Conservation (phyloP, 352 stramenopile species). For the Phytopythium litorale region DNA sequence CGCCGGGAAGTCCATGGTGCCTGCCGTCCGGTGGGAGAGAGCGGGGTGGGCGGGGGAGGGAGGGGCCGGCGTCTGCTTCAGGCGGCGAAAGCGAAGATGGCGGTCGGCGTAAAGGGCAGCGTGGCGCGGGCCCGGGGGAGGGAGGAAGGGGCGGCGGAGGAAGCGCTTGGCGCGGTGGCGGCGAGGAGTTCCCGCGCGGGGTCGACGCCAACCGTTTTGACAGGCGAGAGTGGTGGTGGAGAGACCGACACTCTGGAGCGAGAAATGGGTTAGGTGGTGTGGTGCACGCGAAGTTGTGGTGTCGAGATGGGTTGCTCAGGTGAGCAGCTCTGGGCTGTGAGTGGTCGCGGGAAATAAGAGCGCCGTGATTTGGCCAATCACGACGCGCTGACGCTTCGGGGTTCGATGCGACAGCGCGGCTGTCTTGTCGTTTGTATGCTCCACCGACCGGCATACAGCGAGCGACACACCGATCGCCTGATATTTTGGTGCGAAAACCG, state of each 20-base stretch:
- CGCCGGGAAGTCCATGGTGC: conserved; percentile 64
- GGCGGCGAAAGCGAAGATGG: neutral
- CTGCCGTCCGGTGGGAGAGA: neutral
- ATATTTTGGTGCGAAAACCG: neutral
- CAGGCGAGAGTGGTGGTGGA: neutral
- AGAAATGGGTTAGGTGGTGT: neutral
- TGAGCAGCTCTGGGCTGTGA: neutral
- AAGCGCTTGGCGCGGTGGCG: neutral
- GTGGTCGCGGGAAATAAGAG: neutral
- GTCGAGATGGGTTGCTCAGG: neutral
- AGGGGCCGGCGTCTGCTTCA: neutral
- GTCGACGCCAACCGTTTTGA: neutral
- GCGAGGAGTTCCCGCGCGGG: neutral
- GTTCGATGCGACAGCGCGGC: neutral
- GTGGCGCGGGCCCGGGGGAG: neutral
- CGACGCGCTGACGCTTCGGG: neutral
- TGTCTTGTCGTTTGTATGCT: conserved; percentile 4
- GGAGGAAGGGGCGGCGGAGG: too few species aligned
- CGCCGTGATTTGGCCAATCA: neutral
- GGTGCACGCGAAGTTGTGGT: neutral
- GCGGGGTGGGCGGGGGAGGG: neutral
- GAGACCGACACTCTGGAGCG: neutral
- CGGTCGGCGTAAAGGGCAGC: neutral
- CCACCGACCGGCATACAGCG: too few species aligned
- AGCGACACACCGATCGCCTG: neutral